Conservation (phyloP, 129 eudicot species). For the Logfia minima region DNA sequence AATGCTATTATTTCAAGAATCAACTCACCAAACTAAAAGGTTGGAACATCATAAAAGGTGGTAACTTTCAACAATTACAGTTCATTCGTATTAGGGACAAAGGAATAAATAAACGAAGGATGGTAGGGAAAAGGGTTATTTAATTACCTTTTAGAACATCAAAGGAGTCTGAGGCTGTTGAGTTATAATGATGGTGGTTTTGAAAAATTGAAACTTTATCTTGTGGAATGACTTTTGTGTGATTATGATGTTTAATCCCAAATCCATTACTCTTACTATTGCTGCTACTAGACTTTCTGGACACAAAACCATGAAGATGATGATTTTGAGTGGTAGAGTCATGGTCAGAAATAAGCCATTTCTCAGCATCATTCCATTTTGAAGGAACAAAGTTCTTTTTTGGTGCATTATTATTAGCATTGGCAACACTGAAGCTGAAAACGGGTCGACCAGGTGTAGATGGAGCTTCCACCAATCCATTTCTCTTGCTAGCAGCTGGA, state of each 20-base stretch:
- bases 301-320: conserved; percentile 30
- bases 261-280: conserved; percentile 20
- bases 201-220: conserved; percentile 40
- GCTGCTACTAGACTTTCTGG: conserved; percentile 23
- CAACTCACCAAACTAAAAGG: neutral
- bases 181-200: conserved; percentile 16
- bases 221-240: conserved; percentile 27
- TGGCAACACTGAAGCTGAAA: conserved; percentile 65
- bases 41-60: conserved; percentile 6
- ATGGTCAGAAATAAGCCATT: conserved; percentile 62
- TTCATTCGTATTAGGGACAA: neutral
- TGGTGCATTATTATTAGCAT: neutral
- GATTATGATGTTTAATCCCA: conserved; percentile 15
- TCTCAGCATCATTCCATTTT: conserved; percentile 89
- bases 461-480: conserved; percentile 53
- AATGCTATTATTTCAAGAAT: neutral
- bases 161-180: conserved; percentile 31
- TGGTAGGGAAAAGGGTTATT: neutral
- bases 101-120: conserved; percentile 10
- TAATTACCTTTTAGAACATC: conserved; percentile 64
- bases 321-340: conserved; percentile 35
- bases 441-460: conserved; percentile 84
- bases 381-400: conserved; percentile 58
- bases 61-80: neutral
- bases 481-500: conserved; percentile 29